phyloP scores from a whole-genome alignment of 257 asterid genomes.

The Ophiorrhiza pumila region DNA sequence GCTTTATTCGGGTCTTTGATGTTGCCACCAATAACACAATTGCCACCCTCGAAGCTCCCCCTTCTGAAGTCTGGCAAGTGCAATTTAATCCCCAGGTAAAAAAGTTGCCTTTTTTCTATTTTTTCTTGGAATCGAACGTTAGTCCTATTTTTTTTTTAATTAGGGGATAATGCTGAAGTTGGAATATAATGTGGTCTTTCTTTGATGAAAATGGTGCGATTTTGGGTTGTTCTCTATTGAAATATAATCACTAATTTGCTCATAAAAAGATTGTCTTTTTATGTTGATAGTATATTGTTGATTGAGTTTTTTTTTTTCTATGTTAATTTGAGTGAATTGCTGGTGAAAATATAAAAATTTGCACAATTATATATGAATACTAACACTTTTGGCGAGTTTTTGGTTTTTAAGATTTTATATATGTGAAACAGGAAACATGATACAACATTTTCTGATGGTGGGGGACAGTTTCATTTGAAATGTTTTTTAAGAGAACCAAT shows the following conservation, averaged over 20 bases:
- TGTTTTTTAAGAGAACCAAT: background rate
- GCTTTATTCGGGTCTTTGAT: constrained; percentile 84
- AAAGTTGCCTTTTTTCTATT: background rate
- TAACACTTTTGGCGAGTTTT: background rate
- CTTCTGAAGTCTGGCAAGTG: constrained; percentile 98
- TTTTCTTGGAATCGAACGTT: too few relatives aligned
- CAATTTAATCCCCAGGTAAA: constrained; percentile 81
- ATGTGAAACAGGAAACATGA: background rate
- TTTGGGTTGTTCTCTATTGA: background rate
- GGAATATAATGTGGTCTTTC: background rate
- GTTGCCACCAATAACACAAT: constrained; percentile 70
- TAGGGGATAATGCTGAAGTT: background rate
- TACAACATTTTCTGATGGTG: background rate
- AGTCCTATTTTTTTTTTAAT: background rate
- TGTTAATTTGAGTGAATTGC: background rate
- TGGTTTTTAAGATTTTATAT: background rate
- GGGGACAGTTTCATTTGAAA: background rate
- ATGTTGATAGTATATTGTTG: background rate
- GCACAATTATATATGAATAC: background rate
- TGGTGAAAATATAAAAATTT: background rate
- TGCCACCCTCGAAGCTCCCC: constrained; percentile 94
- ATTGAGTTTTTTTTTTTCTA: background rate
- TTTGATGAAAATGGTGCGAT: background rate
- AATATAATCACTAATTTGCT: background rate
- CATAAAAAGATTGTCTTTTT: background rate